phyloP scores from a whole-genome alignment of 768 basidiomycete genomes.

The Leucosporidium creatinivorum region DNA sequence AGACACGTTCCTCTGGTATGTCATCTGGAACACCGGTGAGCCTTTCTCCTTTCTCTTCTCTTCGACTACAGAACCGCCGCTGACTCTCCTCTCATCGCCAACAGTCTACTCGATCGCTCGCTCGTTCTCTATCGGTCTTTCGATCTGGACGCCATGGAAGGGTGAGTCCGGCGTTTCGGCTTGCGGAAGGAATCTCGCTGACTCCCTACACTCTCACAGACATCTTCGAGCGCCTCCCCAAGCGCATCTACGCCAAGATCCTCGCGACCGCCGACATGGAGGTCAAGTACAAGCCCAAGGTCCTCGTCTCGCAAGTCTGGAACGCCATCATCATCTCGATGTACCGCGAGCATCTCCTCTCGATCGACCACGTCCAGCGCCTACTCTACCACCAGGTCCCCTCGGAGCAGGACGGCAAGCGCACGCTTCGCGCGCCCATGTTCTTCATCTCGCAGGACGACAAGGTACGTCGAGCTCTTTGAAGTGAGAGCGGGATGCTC shows the following conservation, averaged over 20 bases:
- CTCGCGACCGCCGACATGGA: conserved; percentile 93
- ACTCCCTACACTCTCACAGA: conserved; percentile 44
- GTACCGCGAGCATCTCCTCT: conserved; percentile 98
- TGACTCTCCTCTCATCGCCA: not conserved
- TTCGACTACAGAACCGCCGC: conserved; percentile 11
- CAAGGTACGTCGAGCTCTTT: conserved; percentile 43
- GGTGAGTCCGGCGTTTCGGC: not conserved
- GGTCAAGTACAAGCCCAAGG: conserved; percentile 98
- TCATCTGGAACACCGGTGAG: conserved; percentile 92
- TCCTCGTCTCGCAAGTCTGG: conserved; percentile 98
- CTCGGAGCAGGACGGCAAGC: conserved; percentile 75
- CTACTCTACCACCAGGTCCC: conserved; percentile 96
- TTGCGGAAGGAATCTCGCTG: not conserved
- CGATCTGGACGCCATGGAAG: conserved; percentile 99
- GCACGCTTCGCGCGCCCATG: conserved; percentile 86
- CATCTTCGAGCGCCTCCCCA: conserved; percentile 89
- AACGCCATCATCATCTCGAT: conserved; percentile 99
- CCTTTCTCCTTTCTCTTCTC: conserved; percentile 45
- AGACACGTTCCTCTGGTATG: conserved; percentile 99
- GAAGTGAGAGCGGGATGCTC: not conserved
- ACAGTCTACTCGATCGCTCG: conserved; percentile 58
- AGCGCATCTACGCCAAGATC: conserved; percentile 92
- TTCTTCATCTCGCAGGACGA: conserved; percentile 97
- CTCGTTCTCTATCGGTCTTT: conserved; percentile 81
- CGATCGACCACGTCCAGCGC: conserved; percentile 98